Conservation (phyloP, 306 rosid genomes). For the Cucurbita pepo region DNA sequence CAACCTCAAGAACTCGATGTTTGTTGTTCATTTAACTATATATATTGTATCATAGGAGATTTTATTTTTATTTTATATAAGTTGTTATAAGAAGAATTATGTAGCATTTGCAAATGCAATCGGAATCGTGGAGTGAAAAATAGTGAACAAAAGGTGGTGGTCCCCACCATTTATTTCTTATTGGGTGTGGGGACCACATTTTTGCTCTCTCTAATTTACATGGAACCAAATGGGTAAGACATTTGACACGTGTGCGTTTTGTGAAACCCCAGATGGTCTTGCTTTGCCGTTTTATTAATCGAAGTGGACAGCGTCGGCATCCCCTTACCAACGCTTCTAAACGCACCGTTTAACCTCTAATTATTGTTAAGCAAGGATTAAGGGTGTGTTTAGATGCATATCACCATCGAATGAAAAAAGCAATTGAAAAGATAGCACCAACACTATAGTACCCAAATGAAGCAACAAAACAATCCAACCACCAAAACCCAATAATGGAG, state of each 20-base stretch:
- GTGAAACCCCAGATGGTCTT: neutral
- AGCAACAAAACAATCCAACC: neutral
- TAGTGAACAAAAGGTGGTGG: too few species aligned
- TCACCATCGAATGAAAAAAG: neutral
- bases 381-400: neutral
- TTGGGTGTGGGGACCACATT: neutral
- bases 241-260: slow-evolving; percentile 32
- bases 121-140: too few species aligned
- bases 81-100: too few species aligned
- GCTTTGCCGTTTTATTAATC: neutral
- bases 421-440: slow-evolving; percentile 1
- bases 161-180: too few species aligned
- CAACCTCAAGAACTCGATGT: neutral
- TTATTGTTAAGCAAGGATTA: neutral
- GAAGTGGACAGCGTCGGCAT: slow-evolving; percentile 24
- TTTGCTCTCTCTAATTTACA: too few species aligned
- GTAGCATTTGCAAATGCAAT: too few species aligned
- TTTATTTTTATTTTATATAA: too few species aligned
- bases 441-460: neutral
- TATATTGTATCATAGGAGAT: too few species aligned
- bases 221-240: neutral
- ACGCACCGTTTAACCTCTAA: neutral
- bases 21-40: too few species aligned
- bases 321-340: neutral
- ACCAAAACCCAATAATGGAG: neutral